phyloP scores from a whole-genome alignment of 1,139 yeast species.

The Candida freyschussii region DNA sequence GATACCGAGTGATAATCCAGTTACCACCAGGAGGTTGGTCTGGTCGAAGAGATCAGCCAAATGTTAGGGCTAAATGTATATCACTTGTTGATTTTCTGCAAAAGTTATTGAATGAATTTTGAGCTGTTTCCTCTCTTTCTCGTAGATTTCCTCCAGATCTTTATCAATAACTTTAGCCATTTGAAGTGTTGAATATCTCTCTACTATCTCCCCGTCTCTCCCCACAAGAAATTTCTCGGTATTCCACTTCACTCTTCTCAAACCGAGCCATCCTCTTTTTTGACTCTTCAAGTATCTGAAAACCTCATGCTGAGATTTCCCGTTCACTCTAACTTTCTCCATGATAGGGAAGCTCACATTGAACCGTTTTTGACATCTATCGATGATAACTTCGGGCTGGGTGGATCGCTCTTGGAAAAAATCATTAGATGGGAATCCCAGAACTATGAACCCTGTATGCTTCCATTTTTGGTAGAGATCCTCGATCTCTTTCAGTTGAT shows the following conservation, averaged over 20 bases:
- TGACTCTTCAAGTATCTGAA: slow-evolving; percentile 61
- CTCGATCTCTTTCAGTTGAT: slow-evolving; percentile 74
- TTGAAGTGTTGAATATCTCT: slow-evolving; percentile 44
- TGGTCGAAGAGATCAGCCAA: too few species aligned
- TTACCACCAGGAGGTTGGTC: too few species aligned
- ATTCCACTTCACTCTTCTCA: slow-evolving; percentile 85
- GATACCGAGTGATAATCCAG: too few species aligned
- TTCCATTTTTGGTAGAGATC: slow-evolving; percentile 65
- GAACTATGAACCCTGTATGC: slow-evolving; percentile 60
- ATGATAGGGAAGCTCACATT: slow-evolving; percentile 62
- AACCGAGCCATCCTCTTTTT: slow-evolving; percentile 61
- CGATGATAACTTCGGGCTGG: slow-evolving; percentile 50
- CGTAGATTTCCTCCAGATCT: slow-evolving; percentile 2
- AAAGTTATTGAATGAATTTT: slow-evolving; percentile 1
- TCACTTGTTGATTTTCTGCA: slow-evolving; percentile 10
- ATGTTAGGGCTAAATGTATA: slow-evolving; percentile 7
- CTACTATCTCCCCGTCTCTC: slow-evolving; percentile 60
- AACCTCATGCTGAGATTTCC: slow-evolving; percentile 66
- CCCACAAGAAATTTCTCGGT: slow-evolving; percentile 84
- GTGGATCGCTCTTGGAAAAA: slow-evolving; percentile 84
- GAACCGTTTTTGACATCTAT: slow-evolving; percentile 52
- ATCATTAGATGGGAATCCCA: slow-evolving; percentile 90
- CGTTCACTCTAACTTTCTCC: slow-evolving; percentile 80
- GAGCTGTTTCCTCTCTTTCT: slow-evolving; percentile 1
- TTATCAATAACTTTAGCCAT: slow-evolving; percentile 7